phyloP scores from a whole-genome alignment of 495 filamentous ascomycete genomes.

The Baudoinia panamericana region DNA sequence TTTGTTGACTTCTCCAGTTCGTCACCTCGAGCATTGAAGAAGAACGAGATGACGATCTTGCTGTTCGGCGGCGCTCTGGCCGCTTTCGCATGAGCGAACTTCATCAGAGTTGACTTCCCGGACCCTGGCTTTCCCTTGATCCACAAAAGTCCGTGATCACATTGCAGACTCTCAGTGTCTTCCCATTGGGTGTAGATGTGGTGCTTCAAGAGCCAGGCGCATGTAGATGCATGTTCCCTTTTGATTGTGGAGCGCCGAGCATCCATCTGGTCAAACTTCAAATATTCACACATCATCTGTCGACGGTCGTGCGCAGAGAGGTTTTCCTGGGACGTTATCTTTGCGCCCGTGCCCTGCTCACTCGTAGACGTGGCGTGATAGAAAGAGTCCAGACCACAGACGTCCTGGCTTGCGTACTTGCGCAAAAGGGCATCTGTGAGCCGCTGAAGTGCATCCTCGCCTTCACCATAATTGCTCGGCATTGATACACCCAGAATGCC shows the following conservation, averaged over 20 bases:
- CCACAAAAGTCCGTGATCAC: slow-evolving; percentile 31
- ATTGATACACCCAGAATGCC: slow-evolving; percentile 15
- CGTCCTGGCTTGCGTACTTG: no score
- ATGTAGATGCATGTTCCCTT: slow-evolving; percentile 10
- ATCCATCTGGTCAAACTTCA: slow-evolving; percentile 5
- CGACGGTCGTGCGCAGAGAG: not conserved
- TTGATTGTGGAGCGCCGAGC: slow-evolving; percentile 4
- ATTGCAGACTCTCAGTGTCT: slow-evolving; percentile 1
- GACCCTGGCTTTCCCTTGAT: slow-evolving; percentile 27
- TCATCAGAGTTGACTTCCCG: slow-evolving; percentile 32
- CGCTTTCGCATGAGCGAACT: slow-evolving; percentile 17
- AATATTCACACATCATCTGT: not conserved
- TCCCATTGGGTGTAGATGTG: slow-evolving; percentile 20
- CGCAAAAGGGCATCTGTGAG: no score
- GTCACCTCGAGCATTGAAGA: slow-evolving; percentile 25
- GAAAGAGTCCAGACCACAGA: no score
- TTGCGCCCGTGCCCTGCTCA: no score
- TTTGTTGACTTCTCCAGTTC: slow-evolving; percentile 25
- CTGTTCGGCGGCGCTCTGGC: not conserved
- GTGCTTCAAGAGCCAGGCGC: slow-evolving; percentile 18
- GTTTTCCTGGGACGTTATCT: no score
- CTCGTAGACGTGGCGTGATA: no score
- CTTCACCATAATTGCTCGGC: slow-evolving; percentile 15
- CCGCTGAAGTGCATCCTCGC: not conserved
- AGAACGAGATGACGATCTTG: not conserved